Evolutionary conservation across 257 asterid species (phyloP), one percentile per base, ranked within the genome.

Genomic region (Scutellaria baicalensis): DNA sequence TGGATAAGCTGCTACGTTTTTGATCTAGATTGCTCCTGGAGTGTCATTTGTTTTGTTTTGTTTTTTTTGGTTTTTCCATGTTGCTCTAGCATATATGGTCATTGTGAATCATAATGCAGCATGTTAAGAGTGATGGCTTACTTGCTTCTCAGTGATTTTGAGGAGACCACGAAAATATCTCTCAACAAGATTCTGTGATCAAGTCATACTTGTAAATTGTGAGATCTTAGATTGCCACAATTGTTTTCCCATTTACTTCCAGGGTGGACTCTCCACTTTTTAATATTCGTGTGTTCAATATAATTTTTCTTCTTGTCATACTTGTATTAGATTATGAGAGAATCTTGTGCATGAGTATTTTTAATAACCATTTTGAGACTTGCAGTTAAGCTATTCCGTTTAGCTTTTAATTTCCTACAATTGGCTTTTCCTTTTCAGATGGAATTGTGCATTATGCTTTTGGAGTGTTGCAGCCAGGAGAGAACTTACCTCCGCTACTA

Each of bases 391-490:
- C 40, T 40, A 11, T 42, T 40, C 17, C 14, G 74, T 47, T 70
- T 23, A 58, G 27, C 40, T 70, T n/a, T 43, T 7, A 3, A 10
- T 66, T 43, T 63, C 16, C 9, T 16, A 18, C 50, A 38, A 42
- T 72, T 64, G 71, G 52, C 47, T 43, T 66, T 21, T 14, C 59
- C 6, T 68, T 35, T 80, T 76, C 83, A 93, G 98, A 91, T 93
- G 97, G 96, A 91, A 73, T 71, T 93, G 59, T 91, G 97, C 79
- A 82, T 84, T 16, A 91, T 91, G 97, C 66, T 93, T 78, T 73
- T 94, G 82, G 99, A 94, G 77, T 94, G 99, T 79, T 94, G 99
- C 89, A 86, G 97, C 80, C 99, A 94, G 84, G 99, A 94, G 84
- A 88, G 96, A 71, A 93, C 99, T 11, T 93, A 91, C 78, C 87